Conservation (phyloP, 257 asterid genomes). For the Thymus mandschuricus region DNA sequence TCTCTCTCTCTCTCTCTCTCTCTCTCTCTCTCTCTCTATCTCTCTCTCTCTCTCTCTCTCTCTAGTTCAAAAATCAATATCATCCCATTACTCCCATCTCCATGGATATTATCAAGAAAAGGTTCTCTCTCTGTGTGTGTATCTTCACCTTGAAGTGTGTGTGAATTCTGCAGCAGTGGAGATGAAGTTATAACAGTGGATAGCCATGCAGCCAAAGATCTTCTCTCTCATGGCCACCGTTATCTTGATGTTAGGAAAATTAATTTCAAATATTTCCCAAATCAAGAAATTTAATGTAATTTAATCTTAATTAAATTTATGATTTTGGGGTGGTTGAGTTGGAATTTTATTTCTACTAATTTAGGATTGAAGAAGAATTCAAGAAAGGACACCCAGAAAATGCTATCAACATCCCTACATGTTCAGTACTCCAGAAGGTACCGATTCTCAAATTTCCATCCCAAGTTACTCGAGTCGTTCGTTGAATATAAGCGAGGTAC, state of each 20-base stretch:
- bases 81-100: background rate
- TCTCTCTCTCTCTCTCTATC: background rate
- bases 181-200: slow-evolving; percentile 58
- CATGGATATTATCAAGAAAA: slow-evolving; percentile 38
- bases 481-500: background rate
- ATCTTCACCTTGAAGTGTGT: slow-evolving; percentile 27
- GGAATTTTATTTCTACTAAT: background rate
- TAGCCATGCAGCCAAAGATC: slow-evolving; percentile 60
- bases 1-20: background rate
- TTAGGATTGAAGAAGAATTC: slow-evolving; percentile 91
- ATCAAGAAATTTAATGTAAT: background rate
- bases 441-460: background rate
- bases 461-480: too few relatives aligned
- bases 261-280: too few relatives aligned
- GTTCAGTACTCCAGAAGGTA: slow-evolving; percentile 74
- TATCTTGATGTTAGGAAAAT: slow-evolving; percentile 88
- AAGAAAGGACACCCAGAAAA: slow-evolving; percentile 67
- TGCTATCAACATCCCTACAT: slow-evolving; percentile 70
- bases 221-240: slow-evolving; percentile 51
- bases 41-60: background rate
- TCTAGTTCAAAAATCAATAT: slow-evolving; percentile 16
- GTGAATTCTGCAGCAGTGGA: slow-evolving; percentile 38
- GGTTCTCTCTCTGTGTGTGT: slow-evolving; percentile 22
- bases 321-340: background rate
- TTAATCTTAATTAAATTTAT: background rate